phyloP scores from a whole-genome alignment of 495 filamentous ascomycete genomes.

The Aspergillus sclerotioniger region DNA sequence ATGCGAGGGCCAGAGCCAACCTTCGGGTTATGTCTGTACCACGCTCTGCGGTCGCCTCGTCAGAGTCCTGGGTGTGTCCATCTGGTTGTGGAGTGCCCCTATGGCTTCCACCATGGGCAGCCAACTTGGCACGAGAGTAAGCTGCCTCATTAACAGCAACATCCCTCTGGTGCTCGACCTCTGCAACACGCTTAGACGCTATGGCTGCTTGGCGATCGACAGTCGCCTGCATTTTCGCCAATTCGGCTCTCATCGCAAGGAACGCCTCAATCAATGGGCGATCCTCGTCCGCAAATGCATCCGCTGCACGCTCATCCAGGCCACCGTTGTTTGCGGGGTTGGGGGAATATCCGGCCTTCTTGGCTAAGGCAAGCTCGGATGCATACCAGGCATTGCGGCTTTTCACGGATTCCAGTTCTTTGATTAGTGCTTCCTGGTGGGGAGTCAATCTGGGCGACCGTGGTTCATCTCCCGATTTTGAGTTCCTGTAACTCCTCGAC shows the following conservation, averaged over 20 bases:
- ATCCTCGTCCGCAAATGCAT: conserved; percentile 85
- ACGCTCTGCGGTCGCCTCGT: conserved; percentile 59
- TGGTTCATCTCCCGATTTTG: conserved; percentile 42
- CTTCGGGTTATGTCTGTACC: conserved; percentile 76
- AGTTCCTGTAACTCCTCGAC: conserved; percentile 39
- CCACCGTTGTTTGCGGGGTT: conserved; percentile 68
- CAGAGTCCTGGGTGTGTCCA: conserved; percentile 50
- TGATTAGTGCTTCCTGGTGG: conserved; percentile 57
- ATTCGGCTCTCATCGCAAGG: conserved; percentile 80
- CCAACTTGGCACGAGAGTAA: conserved; percentile 90
- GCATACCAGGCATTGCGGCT: conserved; percentile 95
- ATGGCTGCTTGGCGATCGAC: conserved; percentile 81
- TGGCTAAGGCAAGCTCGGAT: conserved; percentile 86
- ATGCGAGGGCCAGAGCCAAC: conserved; percentile 73
- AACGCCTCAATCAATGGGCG: conserved; percentile 90
- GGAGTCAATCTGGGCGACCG: conserved; percentile 45
- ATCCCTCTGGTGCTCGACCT: conserved; percentile 90
- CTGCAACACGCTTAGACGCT: conserved; percentile 85
- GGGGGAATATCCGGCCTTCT: conserved; percentile 80
- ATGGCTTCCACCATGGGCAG: conserved; percentile 73
- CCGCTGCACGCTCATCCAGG: conserved; percentile 70
- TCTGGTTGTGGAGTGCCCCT: conserved; percentile 71
- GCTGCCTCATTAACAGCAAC: conserved; percentile 87
- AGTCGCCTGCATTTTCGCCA: conserved; percentile 72
- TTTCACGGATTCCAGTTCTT: conserved; percentile 79